Evolutionary conservation across 352 stramenopile genomes (phyloP).

Genomic region (Elongisporangium anandrum): DNA sequence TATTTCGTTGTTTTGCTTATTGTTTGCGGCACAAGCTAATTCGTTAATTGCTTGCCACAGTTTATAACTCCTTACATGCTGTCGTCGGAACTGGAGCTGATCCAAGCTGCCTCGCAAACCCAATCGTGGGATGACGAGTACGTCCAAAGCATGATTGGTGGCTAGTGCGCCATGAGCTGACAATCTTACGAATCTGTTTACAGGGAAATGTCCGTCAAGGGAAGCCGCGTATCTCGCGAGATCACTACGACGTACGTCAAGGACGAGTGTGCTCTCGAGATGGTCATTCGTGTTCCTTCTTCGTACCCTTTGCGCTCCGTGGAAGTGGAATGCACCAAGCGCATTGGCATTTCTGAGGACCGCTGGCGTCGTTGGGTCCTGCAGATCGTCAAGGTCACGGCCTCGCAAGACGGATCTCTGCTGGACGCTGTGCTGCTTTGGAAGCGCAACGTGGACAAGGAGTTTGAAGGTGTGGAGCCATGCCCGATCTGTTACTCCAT

Average conservation of each 20-base stretch:
- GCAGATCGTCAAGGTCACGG: slow-evolving; percentile 90
- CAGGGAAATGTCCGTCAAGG: slow-evolving; percentile 84
- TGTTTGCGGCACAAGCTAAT: not conserved
- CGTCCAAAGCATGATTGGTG: slow-evolving; percentile 2
- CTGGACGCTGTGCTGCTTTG: slow-evolving; percentile 90
- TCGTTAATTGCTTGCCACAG: slow-evolving; percentile 1
- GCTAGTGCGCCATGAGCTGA: not conserved
- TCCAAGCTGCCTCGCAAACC: slow-evolving; percentile 50
- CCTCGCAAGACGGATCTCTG: slow-evolving; percentile 86
- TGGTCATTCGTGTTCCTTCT: slow-evolving; percentile 84
- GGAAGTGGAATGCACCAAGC: slow-evolving; percentile 89
- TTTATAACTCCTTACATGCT: slow-evolving; percentile 81
- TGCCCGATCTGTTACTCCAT: slow-evolving; percentile 93
- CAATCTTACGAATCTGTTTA: not conserved
- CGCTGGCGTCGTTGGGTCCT: slow-evolving; percentile 91
- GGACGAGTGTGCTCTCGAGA: slow-evolving; percentile 89
- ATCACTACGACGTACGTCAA: slow-evolving; percentile 92
- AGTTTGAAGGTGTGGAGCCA: slow-evolving; percentile 90
- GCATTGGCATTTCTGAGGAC: slow-evolving; percentile 88
- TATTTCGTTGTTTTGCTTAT: not conserved
- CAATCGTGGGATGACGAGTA: slow-evolving; percentile 64
- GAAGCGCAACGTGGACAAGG: slow-evolving; percentile 91
- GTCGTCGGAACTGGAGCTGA: slow-evolving; percentile 69
- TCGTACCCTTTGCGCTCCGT: slow-evolving; percentile 89
- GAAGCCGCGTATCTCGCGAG: slow-evolving; percentile 81